Evolutionary conservation across 768 basidiomycete species (phyloP).

Genomic region (Lentinula sp.): DNA sequence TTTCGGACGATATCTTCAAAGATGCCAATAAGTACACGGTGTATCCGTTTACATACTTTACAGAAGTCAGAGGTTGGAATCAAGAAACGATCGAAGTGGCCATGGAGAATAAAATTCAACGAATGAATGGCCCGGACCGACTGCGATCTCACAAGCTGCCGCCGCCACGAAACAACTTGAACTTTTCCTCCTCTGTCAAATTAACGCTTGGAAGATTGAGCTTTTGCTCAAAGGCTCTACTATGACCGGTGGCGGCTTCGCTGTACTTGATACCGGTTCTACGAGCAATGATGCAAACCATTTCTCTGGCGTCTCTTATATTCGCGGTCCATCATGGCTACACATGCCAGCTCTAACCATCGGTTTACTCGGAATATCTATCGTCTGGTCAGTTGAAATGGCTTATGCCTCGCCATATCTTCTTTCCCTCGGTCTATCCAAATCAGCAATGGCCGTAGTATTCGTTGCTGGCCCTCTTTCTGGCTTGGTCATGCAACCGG

Average conservation of each 20-base stretch:
- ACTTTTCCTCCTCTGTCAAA: no score
- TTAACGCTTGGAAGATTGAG: no score
- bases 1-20: no score
- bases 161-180: no score
- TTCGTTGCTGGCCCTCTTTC: slow-evolving; percentile 91
- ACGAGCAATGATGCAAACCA: not conserved
- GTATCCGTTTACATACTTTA: no score
- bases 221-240: not conserved
- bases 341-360: slow-evolving; percentile 69
- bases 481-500: slow-evolving; percentile 85
- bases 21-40: no score
- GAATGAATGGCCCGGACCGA: no score
- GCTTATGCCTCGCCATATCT: slow-evolving; percentile 88
- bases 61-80: no score
- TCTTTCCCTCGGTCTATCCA: slow-evolving; percentile 80
- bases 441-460: slow-evolving; percentile 83
- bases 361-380: slow-evolving; percentile 78
- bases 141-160: no score
- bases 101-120: no score
- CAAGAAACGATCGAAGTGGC: no score
- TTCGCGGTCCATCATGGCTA: slow-evolving; percentile 63
- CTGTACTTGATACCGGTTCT: not conserved
- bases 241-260: slow-evolving; percentile 6
- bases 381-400: slow-evolving; percentile 95
- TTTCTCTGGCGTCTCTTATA: slow-evolving; percentile 29